Base-by-base conservation (phyloP, 129 eudicot species). In the Kitagawia praeruptora region DNA sequence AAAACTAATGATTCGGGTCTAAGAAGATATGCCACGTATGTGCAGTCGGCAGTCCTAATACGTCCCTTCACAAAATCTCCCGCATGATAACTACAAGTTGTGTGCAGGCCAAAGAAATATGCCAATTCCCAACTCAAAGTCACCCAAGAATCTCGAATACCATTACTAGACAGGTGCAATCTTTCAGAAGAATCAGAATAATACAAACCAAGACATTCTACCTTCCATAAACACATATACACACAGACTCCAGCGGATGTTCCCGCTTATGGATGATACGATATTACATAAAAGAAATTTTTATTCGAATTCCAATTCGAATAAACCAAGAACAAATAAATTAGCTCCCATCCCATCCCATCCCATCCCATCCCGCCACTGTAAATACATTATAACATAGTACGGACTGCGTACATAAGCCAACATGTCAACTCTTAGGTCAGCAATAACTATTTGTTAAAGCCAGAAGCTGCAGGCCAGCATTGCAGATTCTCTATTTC, bases 31-130 rank as follows among this genome's bases (percentile, higher is more conserved):
- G n/a, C n/a, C n/a, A n/a, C n/a, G n/a, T n/a, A n/a, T n/a, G n/a
- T n/a, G n/a, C n/a, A 3, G 6, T 51, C n/a, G 5, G 61, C n/a
- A 51, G 64, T 54, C 6, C 27, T 54, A 56, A 6, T 19, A 7
- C 4, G 28, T 23, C 28, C 66, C 25, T n/a, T 61, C 69, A 61
- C 4, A 37, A 61, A n/a, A 61, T 61, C 69, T 61, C 69, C 69
- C 2, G 69, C 15, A 61, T 61, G 69, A 61, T n/a, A n/a, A 61
- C 69, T n/a, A n/a, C 69, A 61, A 61, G 5, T 61, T n/a, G 31
- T 61, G 34, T 61, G 69, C 69, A 61, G 69, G 69, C 69, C 69
- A 61, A 61, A 61, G 14, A 9, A n/a, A 61, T 61, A 61, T 61
- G 69, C 69, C 69, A 61, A 61, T 61, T 61, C 69, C 4, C 69